These are phyloP conservation scores for Cryptococcus sp. DNA, from an alignment of 1,284 basidiomycete genomes.

Conservation along the genomic window DNA sequence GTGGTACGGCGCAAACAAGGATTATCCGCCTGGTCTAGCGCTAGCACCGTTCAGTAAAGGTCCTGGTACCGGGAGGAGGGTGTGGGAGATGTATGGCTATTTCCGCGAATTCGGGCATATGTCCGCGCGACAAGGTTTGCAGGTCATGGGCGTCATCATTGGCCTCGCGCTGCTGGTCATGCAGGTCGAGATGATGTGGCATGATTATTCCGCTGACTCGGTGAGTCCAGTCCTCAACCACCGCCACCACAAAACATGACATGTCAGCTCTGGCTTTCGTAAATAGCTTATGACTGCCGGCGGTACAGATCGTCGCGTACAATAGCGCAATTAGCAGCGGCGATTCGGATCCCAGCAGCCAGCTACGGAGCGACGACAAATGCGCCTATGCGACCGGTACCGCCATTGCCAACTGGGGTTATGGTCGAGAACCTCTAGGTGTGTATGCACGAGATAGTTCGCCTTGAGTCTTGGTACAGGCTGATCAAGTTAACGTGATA, in stretches of 20 bases:
- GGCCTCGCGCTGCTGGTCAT: slow-evolving; percentile 24
- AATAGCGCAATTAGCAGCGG: slow-evolving; percentile 1
- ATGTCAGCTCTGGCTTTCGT: not conserved
- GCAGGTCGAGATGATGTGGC: slow-evolving; percentile 31
- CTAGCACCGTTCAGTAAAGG: slow-evolving; percentile 18
- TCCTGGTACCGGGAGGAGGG: slow-evolving; percentile 17
- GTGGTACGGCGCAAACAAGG: slow-evolving; percentile 15
- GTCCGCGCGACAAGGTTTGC: slow-evolving; percentile 31
- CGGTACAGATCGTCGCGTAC: slow-evolving; percentile 5
- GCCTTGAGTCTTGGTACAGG: not conserved
- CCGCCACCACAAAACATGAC: not conserved
- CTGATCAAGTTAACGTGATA: slow-evolving; percentile 4
- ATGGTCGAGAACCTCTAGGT: slow-evolving; percentile 28
- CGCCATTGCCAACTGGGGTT: slow-evolving; percentile 36
- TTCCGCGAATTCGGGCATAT: slow-evolving; percentile 22
- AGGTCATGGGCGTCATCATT: slow-evolving; percentile 28
- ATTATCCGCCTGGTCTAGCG: slow-evolving; percentile 12
- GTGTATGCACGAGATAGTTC: slow-evolving; percentile 2
- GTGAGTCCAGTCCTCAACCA: slow-evolving; percentile 17
- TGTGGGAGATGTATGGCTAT: slow-evolving; percentile 33
- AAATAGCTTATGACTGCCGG: not conserved
- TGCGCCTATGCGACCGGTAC: slow-evolving; percentile 36
- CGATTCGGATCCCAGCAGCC: not conserved
- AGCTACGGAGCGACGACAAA: slow-evolving; percentile 8
- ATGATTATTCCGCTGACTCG: slow-evolving; percentile 18